phyloP scores from a whole-genome alignment of 2,329 filamentous ascomycete genomes.

The Paracamarosporium sp. region DNA sequence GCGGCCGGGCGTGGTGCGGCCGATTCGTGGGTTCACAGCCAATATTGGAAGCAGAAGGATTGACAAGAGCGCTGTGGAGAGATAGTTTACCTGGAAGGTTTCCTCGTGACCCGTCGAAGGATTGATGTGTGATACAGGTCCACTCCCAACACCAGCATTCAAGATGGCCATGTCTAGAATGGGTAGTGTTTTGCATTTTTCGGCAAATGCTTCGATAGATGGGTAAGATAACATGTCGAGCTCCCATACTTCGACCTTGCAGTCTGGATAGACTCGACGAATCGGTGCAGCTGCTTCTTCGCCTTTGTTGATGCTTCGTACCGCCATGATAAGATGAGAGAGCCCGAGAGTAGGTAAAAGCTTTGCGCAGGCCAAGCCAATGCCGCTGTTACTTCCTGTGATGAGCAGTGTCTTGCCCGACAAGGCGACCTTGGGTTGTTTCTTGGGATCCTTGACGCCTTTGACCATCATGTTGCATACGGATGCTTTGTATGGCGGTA shows the following conservation, averaged over 20 bases:
- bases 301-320: constrained; percentile 34
- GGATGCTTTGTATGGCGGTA: constrained; percentile 2
- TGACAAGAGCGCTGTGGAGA: constrained; percentile 61
- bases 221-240: constrained; percentile 33
- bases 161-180: constrained; percentile 37
- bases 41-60: constrained; percentile 53
- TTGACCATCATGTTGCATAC: neutral
- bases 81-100: constrained; percentile 62
- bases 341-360: constrained; percentile 30
- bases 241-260: constrained; percentile 32
- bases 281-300: constrained; percentile 27
- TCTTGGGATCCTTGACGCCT: constrained; percentile 3
- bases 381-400: constrained; percentile 42
- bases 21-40: constrained; percentile 46
- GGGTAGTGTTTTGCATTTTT: constrained; percentile 13
- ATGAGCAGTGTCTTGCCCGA: constrained; percentile 50
- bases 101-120: constrained; percentile 53
- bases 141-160: constrained; percentile 40
- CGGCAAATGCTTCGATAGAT: constrained; percentile 28
- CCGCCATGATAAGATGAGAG: constrained; percentile 36
- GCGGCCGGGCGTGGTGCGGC: constrained; percentile 8
- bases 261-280: constrained; percentile 15
- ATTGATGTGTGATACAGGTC: constrained; percentile 20
- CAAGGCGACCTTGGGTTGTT: constrained; percentile 7
- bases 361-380: constrained; percentile 32